Evolutionary conservation across 2,329 filamentous ascomycete genomes (phyloP), one percentile per base, ranked within the genome.

Genomic region (Aspergillus luchuensis): DNA sequence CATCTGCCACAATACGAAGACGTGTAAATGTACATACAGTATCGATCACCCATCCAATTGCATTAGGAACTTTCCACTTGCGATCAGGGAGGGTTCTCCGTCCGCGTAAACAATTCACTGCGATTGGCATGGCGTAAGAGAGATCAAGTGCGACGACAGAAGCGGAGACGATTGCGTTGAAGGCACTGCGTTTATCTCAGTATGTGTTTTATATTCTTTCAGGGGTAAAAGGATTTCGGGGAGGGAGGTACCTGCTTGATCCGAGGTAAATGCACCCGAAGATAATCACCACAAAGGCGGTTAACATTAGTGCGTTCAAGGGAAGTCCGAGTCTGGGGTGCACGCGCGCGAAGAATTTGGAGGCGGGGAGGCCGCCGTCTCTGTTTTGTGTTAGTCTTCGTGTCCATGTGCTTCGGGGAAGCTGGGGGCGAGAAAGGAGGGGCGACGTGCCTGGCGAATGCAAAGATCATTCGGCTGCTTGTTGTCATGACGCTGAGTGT

Each of bases 91-190:
- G 76, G 74, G 85, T 85, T 49, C 80, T 85, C 5, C 89, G 83
- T 5, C 89, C 88, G 0, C 87, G 85, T 2, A 90, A 75, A 58
- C 86, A 83, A 64, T 92, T 91, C 65, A 92, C 85, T 0, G 84
- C 79, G 41, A 91, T 85, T 0, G 90, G 90, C 49, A 92, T 90
- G 5, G 85, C 89, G 65, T 92, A 92, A 1, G 87, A 89, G 1
- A 92, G 76, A 5, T 88, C 87, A 0, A 92, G 81, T 0, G 89
- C 87, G 3, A 91, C 88, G 1, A 92, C 89, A 0, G 87, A 88
- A 0, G 88, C 86, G 0, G 87, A 85, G 3, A 89, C 84, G 62
- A 91, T 89, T 15, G 89, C 88, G 38, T 89, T 90, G 75, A 91
- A 90, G 0, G 89, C 88, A 61, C 83, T 85, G 54, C 1, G 2